These are phyloP conservation scores for Rubia tinctorum DNA, from an alignment of 305 asterid genomes.

Conservation along the genomic window DNA sequence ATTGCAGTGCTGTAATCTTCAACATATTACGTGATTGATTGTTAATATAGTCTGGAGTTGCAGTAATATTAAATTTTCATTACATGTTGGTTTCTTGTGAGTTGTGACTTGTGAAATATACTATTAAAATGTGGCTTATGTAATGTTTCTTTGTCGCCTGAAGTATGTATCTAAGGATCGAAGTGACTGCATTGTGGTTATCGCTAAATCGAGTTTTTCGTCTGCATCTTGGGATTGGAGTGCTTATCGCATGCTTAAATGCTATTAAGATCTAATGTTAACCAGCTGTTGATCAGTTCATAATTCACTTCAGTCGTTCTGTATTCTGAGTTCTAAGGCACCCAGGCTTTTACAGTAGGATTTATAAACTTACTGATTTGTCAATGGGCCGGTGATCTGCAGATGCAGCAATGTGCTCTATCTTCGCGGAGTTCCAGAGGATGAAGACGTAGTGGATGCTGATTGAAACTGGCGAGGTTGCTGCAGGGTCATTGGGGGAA, in stretches of 20 bases:
- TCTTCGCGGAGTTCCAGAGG: constrained; percentile 82
- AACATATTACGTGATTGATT: neutral
- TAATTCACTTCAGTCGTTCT: neutral
- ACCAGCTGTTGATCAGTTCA: neutral
- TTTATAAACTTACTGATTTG: neutral
- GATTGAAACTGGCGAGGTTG: constrained; percentile 22
- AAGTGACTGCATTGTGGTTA: no score
- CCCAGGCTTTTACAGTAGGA: neutral
- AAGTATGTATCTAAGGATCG: no score
- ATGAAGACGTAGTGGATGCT: constrained; percentile 75
- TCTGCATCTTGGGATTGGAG: neutral
- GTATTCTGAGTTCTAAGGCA: no score
- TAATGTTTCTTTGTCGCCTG: no score
- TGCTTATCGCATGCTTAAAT: neutral
- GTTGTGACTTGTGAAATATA: neutral
- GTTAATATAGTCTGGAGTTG: neutral
- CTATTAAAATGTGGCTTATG: neutral
- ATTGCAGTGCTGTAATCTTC: neutral
- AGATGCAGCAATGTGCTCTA: constrained; percentile 88
- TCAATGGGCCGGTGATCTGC: constrained; percentile 7
- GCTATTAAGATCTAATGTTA: neutral
- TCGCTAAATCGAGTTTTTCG: no score
- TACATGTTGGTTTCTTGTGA: neutral
- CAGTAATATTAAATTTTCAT: neutral
- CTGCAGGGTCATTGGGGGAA: neutral